Percentiles rank a stretch among this genome's conserved stretches.
phyloP scores from a whole-genome alignment of 768 basidiomycete species.

The Kwoniella sp. region DNA sequence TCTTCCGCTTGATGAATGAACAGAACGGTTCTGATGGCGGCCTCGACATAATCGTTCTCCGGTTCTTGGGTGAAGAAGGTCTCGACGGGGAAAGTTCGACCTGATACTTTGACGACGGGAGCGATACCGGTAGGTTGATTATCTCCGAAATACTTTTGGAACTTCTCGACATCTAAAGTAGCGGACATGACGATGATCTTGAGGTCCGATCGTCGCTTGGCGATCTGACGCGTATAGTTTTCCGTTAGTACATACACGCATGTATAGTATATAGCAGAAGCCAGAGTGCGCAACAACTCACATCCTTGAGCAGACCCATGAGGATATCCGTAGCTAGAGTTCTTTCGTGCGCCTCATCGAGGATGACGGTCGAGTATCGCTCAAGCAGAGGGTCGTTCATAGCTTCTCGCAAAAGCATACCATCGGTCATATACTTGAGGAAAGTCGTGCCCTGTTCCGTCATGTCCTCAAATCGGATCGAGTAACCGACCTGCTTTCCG shows the following conservation, averaged over 20 bases:
- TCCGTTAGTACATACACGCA: background rate
- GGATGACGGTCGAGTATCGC: constrained; percentile 94
- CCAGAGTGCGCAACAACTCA: constrained; percentile 34
- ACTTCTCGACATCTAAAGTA: constrained; percentile 93
- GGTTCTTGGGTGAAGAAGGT: constrained; percentile 70
- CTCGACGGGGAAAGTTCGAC: constrained; percentile 80
- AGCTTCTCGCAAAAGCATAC: constrained; percentile 95
- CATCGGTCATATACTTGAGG: constrained; percentile 99
- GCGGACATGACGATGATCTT: constrained; percentile 99
- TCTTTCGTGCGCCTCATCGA: constrained; percentile 98
- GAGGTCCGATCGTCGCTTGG: constrained; percentile 77
- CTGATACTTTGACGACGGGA: constrained; percentile 86
- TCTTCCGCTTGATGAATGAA: constrained; percentile 98
- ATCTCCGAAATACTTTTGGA: constrained; percentile 84
- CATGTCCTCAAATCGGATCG: constrained; percentile 98
- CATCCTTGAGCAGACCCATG: constrained; percentile 89
- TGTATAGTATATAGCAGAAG: no score
- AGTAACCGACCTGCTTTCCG: constrained; percentile 94
- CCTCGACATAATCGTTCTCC: constrained; percentile 94
- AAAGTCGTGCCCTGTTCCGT: constrained; percentile 86
- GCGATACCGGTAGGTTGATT: constrained; percentile 61
- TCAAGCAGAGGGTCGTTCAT: constrained; percentile 91
- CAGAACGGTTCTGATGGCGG: constrained; percentile 90
- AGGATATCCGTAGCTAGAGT: constrained; percentile 97
- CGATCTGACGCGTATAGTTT: constrained; percentile 58